Evolutionary conservation across 805 yeast species (phyloP).

Genomic region (Metschnikowia lunata): DNA sequence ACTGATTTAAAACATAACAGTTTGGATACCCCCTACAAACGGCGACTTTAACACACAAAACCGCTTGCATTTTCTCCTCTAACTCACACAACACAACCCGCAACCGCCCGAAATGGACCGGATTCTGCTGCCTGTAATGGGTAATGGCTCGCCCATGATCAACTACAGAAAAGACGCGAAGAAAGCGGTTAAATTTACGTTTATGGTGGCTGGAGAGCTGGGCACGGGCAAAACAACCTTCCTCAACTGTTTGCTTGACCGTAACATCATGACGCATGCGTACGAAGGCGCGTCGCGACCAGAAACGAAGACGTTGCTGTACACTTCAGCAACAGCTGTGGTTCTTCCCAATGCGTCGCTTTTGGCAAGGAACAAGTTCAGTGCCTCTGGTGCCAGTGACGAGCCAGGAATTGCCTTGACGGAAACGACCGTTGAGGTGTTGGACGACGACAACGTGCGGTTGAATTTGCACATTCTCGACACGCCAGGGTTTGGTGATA

Average conservation of each 20-base stretch:
- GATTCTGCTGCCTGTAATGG: slow-evolving; percentile 24
- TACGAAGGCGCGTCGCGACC: slow-evolving; percentile 33
- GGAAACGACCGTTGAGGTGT: slow-evolving; percentile 55
- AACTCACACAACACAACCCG: not conserved
- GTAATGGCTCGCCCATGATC: slow-evolving; percentile 37
- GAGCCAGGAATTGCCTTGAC: slow-evolving; percentile 79
- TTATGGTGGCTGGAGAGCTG: slow-evolving; percentile 67
- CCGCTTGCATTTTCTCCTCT: not conserved
- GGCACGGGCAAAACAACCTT: slow-evolving; percentile 80
- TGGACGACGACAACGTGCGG: slow-evolving; percentile 55
- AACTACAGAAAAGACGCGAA: slow-evolving; percentile 62
- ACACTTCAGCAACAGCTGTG: slow-evolving; percentile 54
- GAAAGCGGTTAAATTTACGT: slow-evolving; percentile 69
- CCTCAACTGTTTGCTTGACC: slow-evolving; percentile 61
- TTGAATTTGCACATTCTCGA: slow-evolving; percentile 58
- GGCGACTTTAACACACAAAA: not conserved
- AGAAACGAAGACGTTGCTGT: slow-evolving; percentile 51
- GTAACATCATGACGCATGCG: slow-evolving; percentile 56
- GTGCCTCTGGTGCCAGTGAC: slow-evolving; percentile 53
- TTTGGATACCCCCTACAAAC: too few relatives aligned
- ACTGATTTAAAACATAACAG: too few relatives aligned
- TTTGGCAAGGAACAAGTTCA: slow-evolving; percentile 53
- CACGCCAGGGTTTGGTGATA: slow-evolving; percentile 78
- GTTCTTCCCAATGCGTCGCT: slow-evolving; percentile 51
- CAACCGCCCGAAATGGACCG: slow-evolving; percentile 13